These are phyloP conservation scores for Monosporascus cannonballus DNA, from an alignment of 2,329 filamentous ascomycete species.

Conservation along the genomic window DNA sequence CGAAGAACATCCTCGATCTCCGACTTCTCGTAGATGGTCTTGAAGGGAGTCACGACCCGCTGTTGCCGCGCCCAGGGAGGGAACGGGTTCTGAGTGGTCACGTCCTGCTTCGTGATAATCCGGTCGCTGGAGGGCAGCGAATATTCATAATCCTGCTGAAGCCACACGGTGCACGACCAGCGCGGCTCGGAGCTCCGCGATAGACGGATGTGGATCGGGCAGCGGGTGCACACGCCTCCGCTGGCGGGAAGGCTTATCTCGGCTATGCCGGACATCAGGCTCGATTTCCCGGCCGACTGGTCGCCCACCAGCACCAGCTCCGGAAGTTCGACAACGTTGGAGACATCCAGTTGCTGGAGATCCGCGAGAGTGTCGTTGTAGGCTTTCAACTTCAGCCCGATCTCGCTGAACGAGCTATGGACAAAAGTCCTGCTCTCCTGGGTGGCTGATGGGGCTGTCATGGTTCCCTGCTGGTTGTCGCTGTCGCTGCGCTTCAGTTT, in stretches of 20 bases:
- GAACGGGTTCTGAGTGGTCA: slow-evolving; percentile 45
- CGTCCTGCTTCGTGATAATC: slow-evolving; percentile 33
- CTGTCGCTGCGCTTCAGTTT: too few species aligned
- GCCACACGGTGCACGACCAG: slow-evolving; percentile 61
- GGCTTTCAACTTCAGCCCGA: slow-evolving; percentile 53
- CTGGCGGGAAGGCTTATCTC: slow-evolving; percentile 37
- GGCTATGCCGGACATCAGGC: slow-evolving; percentile 30
- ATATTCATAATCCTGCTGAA: slow-evolving; percentile 57
- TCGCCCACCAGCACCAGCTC: slow-evolving; percentile 77
- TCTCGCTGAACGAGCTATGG: slow-evolving; percentile 34
- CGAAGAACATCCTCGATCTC: slow-evolving; percentile 59
- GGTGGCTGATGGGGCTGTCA: too few species aligned
- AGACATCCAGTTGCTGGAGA: slow-evolving; percentile 63
- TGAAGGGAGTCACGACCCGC: slow-evolving; percentile 50
- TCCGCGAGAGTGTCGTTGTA: slow-evolving; percentile 58
- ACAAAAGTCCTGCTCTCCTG: slow-evolving; percentile 3
- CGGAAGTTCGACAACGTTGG: slow-evolving; percentile 61
- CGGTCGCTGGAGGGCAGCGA: slow-evolving; percentile 24
- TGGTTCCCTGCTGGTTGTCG: too few species aligned
- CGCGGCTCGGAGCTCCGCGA: slow-evolving; percentile 42
- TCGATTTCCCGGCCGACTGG: slow-evolving; percentile 75
- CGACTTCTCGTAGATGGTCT: slow-evolving; percentile 49
- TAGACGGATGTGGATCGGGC: slow-evolving; percentile 70
- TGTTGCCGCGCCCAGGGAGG: slow-evolving; percentile 55
- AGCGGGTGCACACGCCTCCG: slow-evolving; percentile 56